phyloP scores from a whole-genome alignment of 495 filamentous ascomycete species.

The Penicillium simplicissimum region DNA sequence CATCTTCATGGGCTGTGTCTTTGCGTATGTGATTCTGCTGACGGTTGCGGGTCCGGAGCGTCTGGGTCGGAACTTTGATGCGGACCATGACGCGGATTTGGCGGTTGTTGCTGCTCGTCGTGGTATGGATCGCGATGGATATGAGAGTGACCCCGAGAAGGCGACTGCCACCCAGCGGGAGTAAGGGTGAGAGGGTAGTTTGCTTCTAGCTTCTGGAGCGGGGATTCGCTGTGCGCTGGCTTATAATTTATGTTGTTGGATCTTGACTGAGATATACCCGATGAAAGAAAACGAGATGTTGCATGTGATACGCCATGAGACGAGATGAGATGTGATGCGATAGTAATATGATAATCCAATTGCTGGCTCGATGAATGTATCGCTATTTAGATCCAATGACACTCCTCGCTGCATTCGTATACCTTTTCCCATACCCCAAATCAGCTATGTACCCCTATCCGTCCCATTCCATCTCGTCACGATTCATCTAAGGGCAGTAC shows the following conservation, averaged over 20 bases:
- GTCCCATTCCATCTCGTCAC: background rate
- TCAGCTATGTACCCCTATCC: no score
- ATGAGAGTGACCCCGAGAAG: conserved; percentile 24
- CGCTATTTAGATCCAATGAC: background rate
- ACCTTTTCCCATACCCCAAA: background rate
- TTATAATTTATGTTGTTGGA: background rate
- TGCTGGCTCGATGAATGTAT: background rate
- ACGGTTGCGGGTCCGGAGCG: conserved; percentile 79
- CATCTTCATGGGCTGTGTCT: conserved; percentile 94
- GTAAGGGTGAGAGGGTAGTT: background rate
- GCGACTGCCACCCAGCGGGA: conserved; percentile 6
- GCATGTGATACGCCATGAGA: background rate
- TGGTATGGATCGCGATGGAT: conserved; percentile 7
- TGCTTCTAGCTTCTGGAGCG: background rate
- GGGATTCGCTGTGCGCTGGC: background rate
- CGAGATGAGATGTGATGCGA: background rate
- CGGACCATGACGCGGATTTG: conserved; percentile 65
- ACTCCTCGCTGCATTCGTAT: background rate
- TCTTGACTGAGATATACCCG: no score
- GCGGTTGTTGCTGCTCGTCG: conserved; percentile 41
- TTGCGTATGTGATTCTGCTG: conserved; percentile 73
- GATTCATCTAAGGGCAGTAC: background rate
- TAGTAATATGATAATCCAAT: background rate
- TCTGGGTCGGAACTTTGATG: conserved; percentile 64
- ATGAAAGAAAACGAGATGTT: background rate